Conservation (phyloP, 495 filamentous ascomycete genomes). For the Hypoxylon perforatum region DNA sequence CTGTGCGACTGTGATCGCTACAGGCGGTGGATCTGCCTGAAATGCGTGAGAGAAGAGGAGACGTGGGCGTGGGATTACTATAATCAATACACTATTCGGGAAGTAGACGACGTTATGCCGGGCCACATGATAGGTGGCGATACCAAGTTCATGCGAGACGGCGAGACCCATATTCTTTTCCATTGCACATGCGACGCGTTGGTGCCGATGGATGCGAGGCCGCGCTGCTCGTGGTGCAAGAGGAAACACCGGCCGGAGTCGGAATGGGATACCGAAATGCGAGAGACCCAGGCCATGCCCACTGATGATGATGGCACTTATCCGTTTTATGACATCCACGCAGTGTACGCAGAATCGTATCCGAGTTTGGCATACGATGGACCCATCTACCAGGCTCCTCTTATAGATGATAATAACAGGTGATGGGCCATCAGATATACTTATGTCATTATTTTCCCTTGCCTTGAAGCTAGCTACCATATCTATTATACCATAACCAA, state of each 20-base stretch:
- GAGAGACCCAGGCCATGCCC: background rate
- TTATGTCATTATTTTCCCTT: too few species aligned
- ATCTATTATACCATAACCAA: too few species aligned
- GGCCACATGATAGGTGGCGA: too few species aligned
- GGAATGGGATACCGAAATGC: slow-evolving; percentile 1
- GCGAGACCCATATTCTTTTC: background rate
- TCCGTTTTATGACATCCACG: background rate
- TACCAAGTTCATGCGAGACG: background rate
- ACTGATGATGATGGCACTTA: slow-evolving; percentile 1
- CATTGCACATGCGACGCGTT: slow-evolving; percentile 2
- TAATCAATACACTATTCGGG: background rate
- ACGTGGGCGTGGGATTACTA: background rate
- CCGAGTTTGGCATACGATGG: slow-evolving; percentile 3
- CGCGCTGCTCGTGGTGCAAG: slow-evolving; percentile 6
- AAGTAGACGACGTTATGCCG: background rate
- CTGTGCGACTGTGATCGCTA: slow-evolving; percentile 38
- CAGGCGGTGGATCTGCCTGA: slow-evolving; percentile 38
- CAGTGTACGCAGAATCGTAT: background rate
- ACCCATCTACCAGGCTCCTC: slow-evolving; percentile 3
- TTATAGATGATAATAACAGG: background rate
- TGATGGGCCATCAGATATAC: too few species aligned
- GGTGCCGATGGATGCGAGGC: slow-evolving; percentile 3
- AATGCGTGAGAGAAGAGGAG: slow-evolving; percentile 26
- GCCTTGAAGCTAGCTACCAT: too few species aligned
- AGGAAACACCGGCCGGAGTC: slow-evolving; percentile 1